Evolutionary conservation across 140 eudicot genomes (phyloP), one percentile per base, ranked within the genome.

Genomic region (Senecio squalidus): DNA sequence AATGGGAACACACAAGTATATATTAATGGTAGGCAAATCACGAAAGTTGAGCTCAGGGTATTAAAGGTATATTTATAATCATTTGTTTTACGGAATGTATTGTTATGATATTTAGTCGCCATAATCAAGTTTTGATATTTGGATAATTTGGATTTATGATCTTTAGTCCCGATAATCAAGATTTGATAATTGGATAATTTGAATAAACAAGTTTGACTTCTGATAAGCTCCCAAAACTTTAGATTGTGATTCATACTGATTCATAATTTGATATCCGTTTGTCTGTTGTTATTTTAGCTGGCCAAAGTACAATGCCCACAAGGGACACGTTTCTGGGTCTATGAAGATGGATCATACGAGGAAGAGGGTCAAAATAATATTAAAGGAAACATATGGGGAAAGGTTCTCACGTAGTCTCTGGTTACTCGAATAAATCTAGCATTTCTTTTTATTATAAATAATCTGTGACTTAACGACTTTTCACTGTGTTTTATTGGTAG

Each of bases 311-410:
- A 75, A 44, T 80, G 85, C 15, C 79, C 82, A 34, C 76, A 70
- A 17, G 82, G 71, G 16, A 80, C 79, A 29, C 82, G 63, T 73
- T 72, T 80, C 60, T 80, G 85, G 85, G 49, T 80, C 17, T 80
- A 80, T 56, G 82, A 75, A 24, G 79, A 80, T 59, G 85, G 85
- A 18, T 58, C 75, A 3, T 75, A 80, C 9, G 82, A 80, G 66
- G 85, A 80, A 59, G 85, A 75, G 49, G 82, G 82, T 54, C 82
- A 80, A 55, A 80, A 80, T 64, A 80, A 80, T 54, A 80, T 75
- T 8, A 71, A 75, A 64, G 85, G 85, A 55, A 80, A 80, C 70
- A 80, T 75, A 8, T 75, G 85, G 82, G 82, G 68, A 71, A 80
- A 80, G 85, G 85, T 79, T 55, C 64, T 58, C 50, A 58, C 65